phyloP scores from a whole-genome alignment of 73 alveolate species.

The Urostyla sp. region DNA sequence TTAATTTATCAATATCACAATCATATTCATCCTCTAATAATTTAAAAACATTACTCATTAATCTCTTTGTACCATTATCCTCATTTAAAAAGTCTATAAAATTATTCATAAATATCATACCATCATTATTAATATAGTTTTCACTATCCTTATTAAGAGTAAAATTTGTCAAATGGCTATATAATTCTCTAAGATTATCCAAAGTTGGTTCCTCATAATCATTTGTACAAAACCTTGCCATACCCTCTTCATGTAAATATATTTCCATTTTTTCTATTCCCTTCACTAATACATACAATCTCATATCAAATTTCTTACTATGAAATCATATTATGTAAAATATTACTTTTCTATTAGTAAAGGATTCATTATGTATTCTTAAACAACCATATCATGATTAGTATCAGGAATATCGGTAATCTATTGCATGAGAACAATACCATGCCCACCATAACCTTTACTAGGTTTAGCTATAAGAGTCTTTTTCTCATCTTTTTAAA shows the following conservation, averaged over 20 bases:
- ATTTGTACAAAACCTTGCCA: constrained; percentile 94
- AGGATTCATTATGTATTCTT: constrained; percentile 46
- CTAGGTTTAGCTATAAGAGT: constrained; percentile 35
- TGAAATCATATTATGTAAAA: neutral
- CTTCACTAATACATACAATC: constrained; percentile 93
- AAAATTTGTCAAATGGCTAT: constrained; percentile 93
- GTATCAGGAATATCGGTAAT: neutral
- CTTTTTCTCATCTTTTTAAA: constrained; percentile 12
- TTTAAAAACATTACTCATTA: constrained; percentile 16
- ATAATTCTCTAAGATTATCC: constrained; percentile 73
- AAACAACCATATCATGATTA: constrained; percentile 23
- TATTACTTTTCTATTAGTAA: constrained; percentile 29
- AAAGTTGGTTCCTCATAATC: constrained; percentile 83
- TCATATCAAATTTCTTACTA: constrained; percentile 92
- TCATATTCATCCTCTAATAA: neutral
- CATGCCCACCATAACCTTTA: constrained; percentile 47
- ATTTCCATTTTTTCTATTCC: constrained; percentile 73
- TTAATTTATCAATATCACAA: constrained; percentile 43
- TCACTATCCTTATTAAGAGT: constrained; percentile 85
- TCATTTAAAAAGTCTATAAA: constrained; percentile 56
- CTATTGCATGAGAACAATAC: constrained; percentile 6
- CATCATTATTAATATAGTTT: constrained; percentile 64
- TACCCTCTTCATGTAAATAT: constrained; percentile 96
- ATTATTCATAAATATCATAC: too few species aligned
- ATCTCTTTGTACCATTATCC: constrained; percentile 42